Percentiles rank a stretch among this genome's conserved stretches.
Conservation (phyloP, 2,329 filamentous ascomycete species). For the Curvularia hawaiiensis region DNA sequence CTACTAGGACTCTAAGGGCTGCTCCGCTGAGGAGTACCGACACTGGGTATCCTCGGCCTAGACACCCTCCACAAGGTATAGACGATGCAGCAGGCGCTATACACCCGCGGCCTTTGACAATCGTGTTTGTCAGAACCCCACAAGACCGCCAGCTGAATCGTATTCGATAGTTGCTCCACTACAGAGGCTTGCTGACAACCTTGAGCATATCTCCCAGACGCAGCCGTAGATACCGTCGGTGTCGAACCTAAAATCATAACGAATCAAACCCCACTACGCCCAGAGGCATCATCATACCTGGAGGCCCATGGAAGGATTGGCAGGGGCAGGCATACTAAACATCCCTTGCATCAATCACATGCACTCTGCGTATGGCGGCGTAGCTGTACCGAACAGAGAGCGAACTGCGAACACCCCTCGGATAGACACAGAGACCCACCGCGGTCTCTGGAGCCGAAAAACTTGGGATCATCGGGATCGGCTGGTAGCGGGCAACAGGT, state of each 20-base stretch:
- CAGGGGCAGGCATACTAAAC: background rate
- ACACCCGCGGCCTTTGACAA: background rate
- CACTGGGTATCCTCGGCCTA: background rate
- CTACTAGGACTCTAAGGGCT: background rate
- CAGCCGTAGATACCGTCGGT: background rate
- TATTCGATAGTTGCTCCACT: background rate
- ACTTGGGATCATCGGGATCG: constrained; percentile 11
- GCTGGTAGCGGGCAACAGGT: constrained; percentile 19
- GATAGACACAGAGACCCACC: background rate
- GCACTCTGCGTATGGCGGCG: background rate
- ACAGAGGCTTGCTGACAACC: background rate
- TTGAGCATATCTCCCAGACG: background rate
- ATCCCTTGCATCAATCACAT: background rate
- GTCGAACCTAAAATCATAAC: background rate
- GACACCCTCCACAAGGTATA: background rate
- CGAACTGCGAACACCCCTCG: background rate
- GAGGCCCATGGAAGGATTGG: background rate
- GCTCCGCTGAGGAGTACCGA: background rate
- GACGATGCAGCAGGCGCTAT: background rate
- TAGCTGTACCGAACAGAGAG: background rate
- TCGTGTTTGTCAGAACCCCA: background rate
- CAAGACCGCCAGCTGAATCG: background rate
- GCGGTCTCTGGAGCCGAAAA: background rate
- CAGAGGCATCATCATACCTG: background rate
- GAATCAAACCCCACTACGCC: background rate